These are phyloP conservation scores for Umbilicus rupestris DNA, from an alignment of 164 flowering plant species.

Conservation along the genomic window DNA sequence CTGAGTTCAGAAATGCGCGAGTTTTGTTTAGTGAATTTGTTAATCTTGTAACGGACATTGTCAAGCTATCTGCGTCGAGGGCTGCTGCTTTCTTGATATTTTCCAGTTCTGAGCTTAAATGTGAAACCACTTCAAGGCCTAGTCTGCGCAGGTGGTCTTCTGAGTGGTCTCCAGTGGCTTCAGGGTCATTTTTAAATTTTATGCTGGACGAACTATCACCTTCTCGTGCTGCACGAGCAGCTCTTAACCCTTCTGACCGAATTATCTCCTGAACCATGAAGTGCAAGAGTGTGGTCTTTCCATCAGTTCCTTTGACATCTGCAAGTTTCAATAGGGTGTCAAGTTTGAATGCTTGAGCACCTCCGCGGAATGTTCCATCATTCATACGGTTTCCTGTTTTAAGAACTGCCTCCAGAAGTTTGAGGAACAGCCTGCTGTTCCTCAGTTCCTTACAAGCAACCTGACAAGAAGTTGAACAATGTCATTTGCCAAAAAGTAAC, in stretches of 20 bases:
- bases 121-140: slow-evolving; percentile 76
- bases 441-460: slow-evolving; percentile 49
- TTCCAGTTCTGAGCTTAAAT: slow-evolving; percentile 53
- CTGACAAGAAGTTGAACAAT: slow-evolving; percentile 26
- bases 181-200: slow-evolving; percentile 39
- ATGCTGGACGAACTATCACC: slow-evolving; percentile 39
- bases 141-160: slow-evolving; percentile 52
- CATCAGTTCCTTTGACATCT: slow-evolving; percentile 63
- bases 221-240: slow-evolving; percentile 29
- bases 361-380: slow-evolving; percentile 64
- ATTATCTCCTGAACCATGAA: slow-evolving; percentile 63
- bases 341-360: slow-evolving; percentile 60
- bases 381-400: slow-evolving; percentile 75
- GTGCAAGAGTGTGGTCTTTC: slow-evolving; percentile 63
- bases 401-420: slow-evolving; percentile 63
- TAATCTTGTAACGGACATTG: slow-evolving; percentile 44
- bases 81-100: slow-evolving; percentile 78
- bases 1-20: slow-evolving; percentile 42
- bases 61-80: slow-evolving; percentile 63
- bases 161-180: slow-evolving; percentile 29
- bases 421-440: slow-evolving; percentile 50
- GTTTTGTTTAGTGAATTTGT: slow-evolving; percentile 33
- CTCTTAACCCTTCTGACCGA: slow-evolving; percentile 51
- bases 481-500: too few species aligned
- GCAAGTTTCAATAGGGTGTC: slow-evolving; percentile 60